These are phyloP conservation scores for Beta lomatogona DNA, from an alignment of 179 eudicot genomes.

Conservation along the genomic window DNA sequence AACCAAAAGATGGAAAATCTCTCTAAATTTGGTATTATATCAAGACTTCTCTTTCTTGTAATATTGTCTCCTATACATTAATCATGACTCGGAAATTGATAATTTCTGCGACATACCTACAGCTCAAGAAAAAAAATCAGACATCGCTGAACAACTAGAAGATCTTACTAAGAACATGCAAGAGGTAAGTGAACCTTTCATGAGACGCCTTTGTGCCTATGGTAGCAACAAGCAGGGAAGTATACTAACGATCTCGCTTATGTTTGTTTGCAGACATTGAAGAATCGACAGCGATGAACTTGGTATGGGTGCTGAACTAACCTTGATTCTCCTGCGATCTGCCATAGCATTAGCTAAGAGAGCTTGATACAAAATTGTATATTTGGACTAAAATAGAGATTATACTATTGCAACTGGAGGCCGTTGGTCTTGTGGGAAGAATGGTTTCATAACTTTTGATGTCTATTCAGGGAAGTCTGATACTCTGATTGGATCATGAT, in stretches of 20 bases:
- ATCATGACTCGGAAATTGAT: background rate
- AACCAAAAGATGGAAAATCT: slow-evolving; percentile 61
- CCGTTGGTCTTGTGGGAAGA: background rate
- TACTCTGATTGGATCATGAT: background rate
- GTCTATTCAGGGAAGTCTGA: background rate
- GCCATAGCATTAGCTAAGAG: background rate
- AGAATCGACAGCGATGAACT: slow-evolving; percentile 18
- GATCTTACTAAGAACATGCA: slow-evolving; percentile 46
- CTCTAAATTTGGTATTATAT: slow-evolving; percentile 48
- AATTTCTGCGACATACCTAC: slow-evolving; percentile 8
- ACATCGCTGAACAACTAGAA: slow-evolving; percentile 50
- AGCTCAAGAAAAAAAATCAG: slow-evolving; percentile 57
- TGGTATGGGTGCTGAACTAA: background rate
- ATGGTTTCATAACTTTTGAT: background rate
- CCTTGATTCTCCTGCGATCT: background rate
- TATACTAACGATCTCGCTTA: background rate
- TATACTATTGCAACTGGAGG: background rate
- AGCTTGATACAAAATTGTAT: background rate
- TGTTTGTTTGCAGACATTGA: slow-evolving; percentile 27
- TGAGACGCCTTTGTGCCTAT: background rate
- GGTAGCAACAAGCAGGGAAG: background rate
- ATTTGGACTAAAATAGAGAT: background rate
- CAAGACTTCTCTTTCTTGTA: background rate
- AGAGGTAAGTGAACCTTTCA: slow-evolving; percentile 25
- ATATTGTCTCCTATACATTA: background rate